Evolutionary conservation across 129 eudicot species (phyloP), one percentile per base, ranked within the genome.

Genomic region (Ambrosia artemisiifolia): DNA sequence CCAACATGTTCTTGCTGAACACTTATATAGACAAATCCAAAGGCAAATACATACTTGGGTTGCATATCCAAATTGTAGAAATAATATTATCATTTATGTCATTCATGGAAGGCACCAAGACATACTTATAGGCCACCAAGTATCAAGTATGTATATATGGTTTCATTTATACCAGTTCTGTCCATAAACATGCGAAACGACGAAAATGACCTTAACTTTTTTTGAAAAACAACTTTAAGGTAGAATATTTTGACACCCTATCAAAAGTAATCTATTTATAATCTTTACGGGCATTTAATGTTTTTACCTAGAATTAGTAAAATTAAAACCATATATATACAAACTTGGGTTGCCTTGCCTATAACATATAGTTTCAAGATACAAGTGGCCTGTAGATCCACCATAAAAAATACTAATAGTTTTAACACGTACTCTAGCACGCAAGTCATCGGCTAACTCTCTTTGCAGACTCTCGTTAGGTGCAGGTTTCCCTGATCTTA

Each of bases 361-460:
- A 14, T 56, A 56, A 10, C 24, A 12, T 9, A 56, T 3, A 56
- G 63, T 24, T 56, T 24, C 36, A 56, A 24, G 1, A 56, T 24
- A 24, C 12, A 7, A 33, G 34, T 10, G n/a, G 36, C 16, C 16
- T 56, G 36, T 13, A 56, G 7, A 11, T 56, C 30, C 63, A 11
- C 2, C 20, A 0, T 8, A 56, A 56, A 56, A 12, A 56, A 56
- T 3, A 24, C 30, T 56, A 28, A 24, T 56, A 4, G 11, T 11
- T 32, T 7, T 5, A 55, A 36, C 82, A 65, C 89, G 66, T 85
- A 94, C 99, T 53, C 49, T 83, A 68, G 84, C 85, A 38, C 99
- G 87, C 47, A 94, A 79, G 13, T 90, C 99, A 80, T 94, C 99
- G 13, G 99, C 99, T 69, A 94, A 78, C 77, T 90, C 86, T 75